These are phyloP conservation scores for Peronosclerospora sorghi DNA, from an alignment of 352 stramenopile species.

Conservation along the genomic window DNA sequence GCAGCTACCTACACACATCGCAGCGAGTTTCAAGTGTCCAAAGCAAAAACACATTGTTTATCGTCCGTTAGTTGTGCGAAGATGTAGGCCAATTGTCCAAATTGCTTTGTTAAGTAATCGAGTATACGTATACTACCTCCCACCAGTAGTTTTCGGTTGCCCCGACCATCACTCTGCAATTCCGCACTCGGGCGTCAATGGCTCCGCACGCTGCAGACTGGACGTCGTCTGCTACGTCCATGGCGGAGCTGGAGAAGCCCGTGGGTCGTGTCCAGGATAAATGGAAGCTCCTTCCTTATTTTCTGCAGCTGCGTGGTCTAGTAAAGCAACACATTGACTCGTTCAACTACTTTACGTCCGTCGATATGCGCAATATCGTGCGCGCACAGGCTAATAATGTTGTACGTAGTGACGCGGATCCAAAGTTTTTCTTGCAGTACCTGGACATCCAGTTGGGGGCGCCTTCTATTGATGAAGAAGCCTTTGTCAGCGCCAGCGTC, in stretches of 20 bases:
- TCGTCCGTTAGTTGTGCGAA: no score
- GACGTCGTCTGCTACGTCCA: conserved; percentile 20
- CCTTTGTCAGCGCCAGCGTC: conserved; percentile 85
- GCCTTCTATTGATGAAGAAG: conserved; percentile 95
- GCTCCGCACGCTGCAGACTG: conserved; percentile 17
- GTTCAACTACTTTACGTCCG: conserved; percentile 98
- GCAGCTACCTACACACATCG: conserved; percentile 1
- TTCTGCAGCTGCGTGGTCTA: conserved; percentile 88
- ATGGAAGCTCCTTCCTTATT: conserved; percentile 98
- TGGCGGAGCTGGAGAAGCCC: conserved; percentile 57
- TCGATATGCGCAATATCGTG: conserved; percentile 99
- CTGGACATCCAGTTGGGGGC: conserved; percentile 96
- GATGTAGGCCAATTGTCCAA: no score
- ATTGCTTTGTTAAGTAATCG: no score
- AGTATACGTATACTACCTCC: no score
- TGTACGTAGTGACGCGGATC: conserved; percentile 89
- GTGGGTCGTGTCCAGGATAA: conserved; percentile 88
- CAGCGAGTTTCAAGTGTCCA: conserved; percentile 6
- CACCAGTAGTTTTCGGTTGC: conserved; percentile 1
- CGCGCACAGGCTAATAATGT: conserved; percentile 87
- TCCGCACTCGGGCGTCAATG: conserved; percentile 30
- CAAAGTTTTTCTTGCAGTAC: conserved; percentile 98
- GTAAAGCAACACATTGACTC: conserved; percentile 99
- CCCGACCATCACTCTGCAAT: conserved; percentile 15
- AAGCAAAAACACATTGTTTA: no score